Base-by-base conservation (phyloP, 768 basidiomycete genomes). In the Rhizopogon sp. region DNA sequence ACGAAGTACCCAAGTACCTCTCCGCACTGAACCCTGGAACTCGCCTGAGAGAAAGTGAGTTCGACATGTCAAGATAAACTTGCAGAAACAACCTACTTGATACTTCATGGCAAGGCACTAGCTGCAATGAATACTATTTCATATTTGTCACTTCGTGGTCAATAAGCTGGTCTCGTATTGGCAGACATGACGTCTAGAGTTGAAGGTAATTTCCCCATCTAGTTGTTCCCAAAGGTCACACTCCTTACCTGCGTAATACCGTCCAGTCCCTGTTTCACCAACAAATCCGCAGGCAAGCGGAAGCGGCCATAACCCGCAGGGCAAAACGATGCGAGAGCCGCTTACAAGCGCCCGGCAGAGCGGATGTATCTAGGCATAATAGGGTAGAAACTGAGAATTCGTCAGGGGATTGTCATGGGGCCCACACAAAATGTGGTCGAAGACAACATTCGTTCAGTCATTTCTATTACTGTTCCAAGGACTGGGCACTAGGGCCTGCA, bases 91-190 rank as follows among this genome's bases (percentile, higher is more conserved):
- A 87, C 87, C 84, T 84, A 89, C 2, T 52, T 71, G 62, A 93
- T 87, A 51, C 81, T 82, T 1, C 87, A 90, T 37, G 92, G 81
- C 71, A 93, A 78, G 8, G 90, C 90, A 2, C 91, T 90, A 55
- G 92, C 76, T 9, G 89, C 87, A 10, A 90, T 82, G 58, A 85
- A 83, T 0, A 81, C 88, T 13, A 91, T 71, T 76, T 75, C 16
- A 74, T 70, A 10, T 76, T 77, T 0, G 79, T 76, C 3, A 54
- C 60, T 1, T 57, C 53, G 58, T 83, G 81, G 52, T 74, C 78
- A 58, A 86, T 60, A 58, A 8, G 84, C 70, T 2, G 81, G 79
- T 8, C 86, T 79, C 49, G 75, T 76, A 66, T 87, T 87, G 11
- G 77, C 79, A 3, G 83, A 81, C 63, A 88, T 79, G 13, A 87